A percentile compares a stretch with the other conserved stretches of the same genome.
phyloP scores from a whole-genome alignment of 805 yeast genomes.

The Wickerhamomyces pijperi region DNA sequence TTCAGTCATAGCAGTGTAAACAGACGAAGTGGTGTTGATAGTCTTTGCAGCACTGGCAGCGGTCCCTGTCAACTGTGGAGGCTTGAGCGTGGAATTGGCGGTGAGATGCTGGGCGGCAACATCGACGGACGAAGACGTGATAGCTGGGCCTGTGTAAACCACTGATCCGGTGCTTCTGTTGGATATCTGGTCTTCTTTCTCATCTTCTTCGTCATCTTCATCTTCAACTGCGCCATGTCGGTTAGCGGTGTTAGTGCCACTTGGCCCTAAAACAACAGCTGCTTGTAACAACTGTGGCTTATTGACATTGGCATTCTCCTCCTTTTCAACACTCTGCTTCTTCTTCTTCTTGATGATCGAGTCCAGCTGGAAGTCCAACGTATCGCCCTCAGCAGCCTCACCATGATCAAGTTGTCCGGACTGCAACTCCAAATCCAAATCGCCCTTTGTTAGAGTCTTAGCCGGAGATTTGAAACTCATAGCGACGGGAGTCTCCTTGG shows the following conservation, averaged over 20 bases:
- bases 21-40: too few relatives aligned
- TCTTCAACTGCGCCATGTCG: neutral
- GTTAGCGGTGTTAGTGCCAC: slow-evolving; percentile 1
- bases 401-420: neutral
- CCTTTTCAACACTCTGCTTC: neutral
- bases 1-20: too few relatives aligned
- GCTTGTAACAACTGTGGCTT: slow-evolving; percentile 6
- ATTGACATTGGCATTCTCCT: neutral
- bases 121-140: too few relatives aligned
- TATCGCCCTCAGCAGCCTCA: too few relatives aligned
- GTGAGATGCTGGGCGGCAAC: too few relatives aligned
- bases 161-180: neutral
- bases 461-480: slow-evolving; percentile 7
- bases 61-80: too few relatives aligned
- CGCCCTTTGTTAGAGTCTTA: neutral
- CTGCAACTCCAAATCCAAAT: neutral
- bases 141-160: too few relatives aligned
- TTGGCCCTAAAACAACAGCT: slow-evolving; percentile 4
- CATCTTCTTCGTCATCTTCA: slow-evolving; percentile 1
- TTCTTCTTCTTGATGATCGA: too few relatives aligned
- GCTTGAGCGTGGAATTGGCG: too few relatives aligned
- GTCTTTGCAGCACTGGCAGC: too few relatives aligned
- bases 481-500: slow-evolving; percentile 12
- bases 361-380: too few relatives aligned
- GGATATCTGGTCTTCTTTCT: neutral